phyloP scores from a whole-genome alignment of 1,284 basidiomycete species.

The Inonotus hispidus region DNA sequence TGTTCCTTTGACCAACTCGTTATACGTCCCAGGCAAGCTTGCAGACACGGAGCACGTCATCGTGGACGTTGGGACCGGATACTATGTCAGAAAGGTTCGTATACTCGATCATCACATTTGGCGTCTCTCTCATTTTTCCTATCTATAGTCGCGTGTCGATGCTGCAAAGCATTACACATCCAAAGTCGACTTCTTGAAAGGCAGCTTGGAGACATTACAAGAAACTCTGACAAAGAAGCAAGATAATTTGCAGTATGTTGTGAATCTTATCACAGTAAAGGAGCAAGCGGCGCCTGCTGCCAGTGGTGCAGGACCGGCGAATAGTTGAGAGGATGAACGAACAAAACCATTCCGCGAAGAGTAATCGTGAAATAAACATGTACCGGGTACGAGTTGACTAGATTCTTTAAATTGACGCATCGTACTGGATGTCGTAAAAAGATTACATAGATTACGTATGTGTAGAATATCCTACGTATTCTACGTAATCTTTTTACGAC shows the following conservation, averaged over 20 bases:
- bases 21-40: conserved; percentile 93
- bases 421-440: neutral
- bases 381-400: neutral
- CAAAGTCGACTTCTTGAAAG: conserved; percentile 75
- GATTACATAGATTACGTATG: neutral
- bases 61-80: conserved; percentile 94
- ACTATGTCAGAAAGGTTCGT: conserved; percentile 89
- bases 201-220: conserved; percentile 79
- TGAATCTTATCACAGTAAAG: conserved; percentile 75
- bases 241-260: conserved; percentile 75
- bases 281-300: conserved; percentile 40
- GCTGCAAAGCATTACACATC: conserved; percentile 70
- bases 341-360: neutral
- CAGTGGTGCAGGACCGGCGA: neutral
- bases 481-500: neutral
- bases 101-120: neutral
- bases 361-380: neutral
- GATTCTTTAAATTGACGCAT: too few relatives aligned
- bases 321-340: neutral
- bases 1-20: conserved; percentile 89
- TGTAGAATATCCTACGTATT: too few relatives aligned
- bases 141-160: conserved; percentile 65
- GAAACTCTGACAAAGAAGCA: conserved; percentile 85
- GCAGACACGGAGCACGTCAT: conserved; percentile 83
- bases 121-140: neutral